A percentile compares a stretch with the other conserved stretches of the same genome.
These are phyloP conservation scores for Crataegus laevigata DNA, from an alignment of 306 rosid genomes.

Conservation along the genomic window DNA sequence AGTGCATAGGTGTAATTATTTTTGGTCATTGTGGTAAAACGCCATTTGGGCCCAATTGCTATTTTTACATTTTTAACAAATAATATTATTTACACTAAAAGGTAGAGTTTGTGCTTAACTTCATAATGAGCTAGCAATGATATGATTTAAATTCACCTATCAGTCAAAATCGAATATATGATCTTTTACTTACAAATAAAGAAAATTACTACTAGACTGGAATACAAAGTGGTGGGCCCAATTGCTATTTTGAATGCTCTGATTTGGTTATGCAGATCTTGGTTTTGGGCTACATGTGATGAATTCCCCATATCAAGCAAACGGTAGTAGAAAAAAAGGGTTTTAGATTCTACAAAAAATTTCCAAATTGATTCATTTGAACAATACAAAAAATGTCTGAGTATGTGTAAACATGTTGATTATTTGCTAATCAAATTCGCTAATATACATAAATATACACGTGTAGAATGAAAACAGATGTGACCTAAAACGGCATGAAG, in stretches of 20 bases:
- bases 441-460: neutral
- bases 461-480: neutral
- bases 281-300: no score
- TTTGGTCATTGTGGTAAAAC: no score
- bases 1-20: no score
- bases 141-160: no score
- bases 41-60: neutral
- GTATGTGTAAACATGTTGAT: neutral
- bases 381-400: no score
- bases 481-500: conserved; percentile 26
- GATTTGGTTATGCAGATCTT: no score
- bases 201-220: no score
- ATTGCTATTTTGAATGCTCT: neutral
- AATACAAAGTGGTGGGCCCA: neutral
- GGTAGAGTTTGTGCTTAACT: rapidly evolving
- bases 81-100: no score
- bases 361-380: no score
- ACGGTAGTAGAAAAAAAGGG: neutral
- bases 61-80: no score
- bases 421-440: neutral
- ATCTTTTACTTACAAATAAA: no score
- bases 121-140: no score
- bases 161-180: rapidly evolving
- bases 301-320: neutral
- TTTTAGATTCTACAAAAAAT: neutral